Evolutionary conservation across 2,329 filamentous ascomycete genomes (phyloP), one percentile per base, ranked within the genome.

Genomic region (Fusarium luffae): DNA sequence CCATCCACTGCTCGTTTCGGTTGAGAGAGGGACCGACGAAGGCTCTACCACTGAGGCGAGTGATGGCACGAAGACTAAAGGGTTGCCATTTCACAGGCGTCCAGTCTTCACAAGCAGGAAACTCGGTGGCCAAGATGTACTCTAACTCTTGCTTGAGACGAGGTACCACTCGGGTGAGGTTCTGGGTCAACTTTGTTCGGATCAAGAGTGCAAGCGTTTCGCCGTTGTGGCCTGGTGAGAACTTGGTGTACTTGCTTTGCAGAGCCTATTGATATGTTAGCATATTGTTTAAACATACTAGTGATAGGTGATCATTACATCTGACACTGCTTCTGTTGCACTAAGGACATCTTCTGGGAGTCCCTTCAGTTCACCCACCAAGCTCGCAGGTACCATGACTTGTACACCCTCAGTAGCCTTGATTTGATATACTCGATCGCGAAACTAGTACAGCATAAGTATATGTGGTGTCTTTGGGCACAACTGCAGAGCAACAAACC

Each of bases 51-150:
- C 85, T 87, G 23, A 89, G 71, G 3, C 86, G 83, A 9, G 86
- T 83, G 13, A 89, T 79, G 6, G 84, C 80, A 23, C 84, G 80
- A 4, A 88, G 79, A 44, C 85, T 78, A 59, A 88, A 84, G 0
- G 83, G 82, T 40, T 86, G 85, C 69, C 88, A 82, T 68, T 82
- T 83, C 52, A 88, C 82, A 0, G 85, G 74, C 2, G 83, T 87
- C 87, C 87, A 89, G 64, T 88, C 86, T 57, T 83, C 77, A 67
- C 84, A 86, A 18, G 79, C 75, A 7, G 84, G 83, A 42, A 86
- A 85, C 71, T 86, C 84, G 3, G 81, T 80, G 13, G 78, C 79
- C 8, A 84, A 65, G 27, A 85, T 80, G 63, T 80, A 77, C 62
- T 85, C 82, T 21, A 86, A 76, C 70, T 86, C 85, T 25, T 79